Percentiles rank a stretch among this genome's conserved stretches.
Conservation (phyloP, 139 green algal genomes). For the Tetraselmis striata region DNA sequence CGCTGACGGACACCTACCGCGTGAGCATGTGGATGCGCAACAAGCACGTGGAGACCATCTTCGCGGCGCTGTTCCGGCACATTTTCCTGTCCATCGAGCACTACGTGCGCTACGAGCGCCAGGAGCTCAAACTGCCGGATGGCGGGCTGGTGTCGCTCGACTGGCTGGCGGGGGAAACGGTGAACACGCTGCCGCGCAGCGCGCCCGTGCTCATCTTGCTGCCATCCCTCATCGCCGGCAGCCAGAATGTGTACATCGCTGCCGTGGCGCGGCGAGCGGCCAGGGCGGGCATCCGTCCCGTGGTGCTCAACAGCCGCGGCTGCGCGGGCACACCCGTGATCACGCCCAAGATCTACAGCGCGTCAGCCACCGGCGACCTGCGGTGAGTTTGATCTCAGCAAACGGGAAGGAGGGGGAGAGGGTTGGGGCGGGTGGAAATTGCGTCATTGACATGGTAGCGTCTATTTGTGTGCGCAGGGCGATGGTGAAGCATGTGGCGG, state of each 20-base stretch:
- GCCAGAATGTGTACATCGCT: conserved; percentile 73
- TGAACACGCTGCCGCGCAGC: conserved; percentile 30
- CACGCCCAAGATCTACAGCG: conserved; percentile 90
- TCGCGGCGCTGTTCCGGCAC: conserved; percentile 47
- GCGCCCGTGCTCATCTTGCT: conserved; percentile 82
- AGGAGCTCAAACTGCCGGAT: conserved; percentile 65
- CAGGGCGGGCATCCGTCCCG: conserved; percentile 33
- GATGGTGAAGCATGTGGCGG: conserved; percentile 17
- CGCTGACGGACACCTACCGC: neutral
- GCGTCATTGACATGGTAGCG: no score
- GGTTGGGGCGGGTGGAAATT: no score
- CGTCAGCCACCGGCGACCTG: conserved; percentile 84
- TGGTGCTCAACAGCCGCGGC: conserved; percentile 88
- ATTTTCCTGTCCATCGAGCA: neutral
- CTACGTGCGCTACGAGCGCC: conserved; percentile 57
- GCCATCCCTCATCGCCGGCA: conserved; percentile 87
- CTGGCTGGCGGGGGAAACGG: conserved; percentile 25
- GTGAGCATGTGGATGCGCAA: conserved; percentile 25
- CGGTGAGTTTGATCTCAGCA: conserved; percentile 35
- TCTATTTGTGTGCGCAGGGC: no score
- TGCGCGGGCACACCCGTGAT: conserved; percentile 76
- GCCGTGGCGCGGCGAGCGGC: neutral
- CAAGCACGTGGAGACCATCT: conserved; percentile 87
- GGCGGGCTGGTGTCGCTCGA: conserved; percentile 82
- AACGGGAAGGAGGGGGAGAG: no score